A percentile compares a stretch with the other conserved stretches of the same genome.
Conservation (phyloP, 208 protist genomes). For the Acanthamoeba lenticulata region DNA sequence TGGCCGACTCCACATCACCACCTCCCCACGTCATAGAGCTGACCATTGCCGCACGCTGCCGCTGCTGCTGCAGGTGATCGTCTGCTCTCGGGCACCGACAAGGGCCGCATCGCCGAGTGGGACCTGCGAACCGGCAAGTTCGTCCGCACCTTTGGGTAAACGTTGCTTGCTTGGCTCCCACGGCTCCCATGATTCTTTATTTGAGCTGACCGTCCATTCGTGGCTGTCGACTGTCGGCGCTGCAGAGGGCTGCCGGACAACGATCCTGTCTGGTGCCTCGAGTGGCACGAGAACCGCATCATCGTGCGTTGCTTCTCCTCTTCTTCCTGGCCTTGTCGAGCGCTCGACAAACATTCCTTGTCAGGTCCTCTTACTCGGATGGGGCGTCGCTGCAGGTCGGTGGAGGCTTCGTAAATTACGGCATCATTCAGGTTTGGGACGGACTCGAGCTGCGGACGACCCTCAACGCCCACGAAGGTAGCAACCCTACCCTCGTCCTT, state of each 20-base stretch:
- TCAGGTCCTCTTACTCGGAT: too few species aligned
- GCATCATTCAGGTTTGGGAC: constrained; percentile 28
- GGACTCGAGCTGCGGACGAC: background rate
- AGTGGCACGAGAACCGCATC: background rate
- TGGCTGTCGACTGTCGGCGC: background rate
- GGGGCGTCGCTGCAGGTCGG: background rate
- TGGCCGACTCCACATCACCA: background rate
- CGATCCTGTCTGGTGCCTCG: constrained; percentile 23
- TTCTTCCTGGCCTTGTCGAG: background rate
- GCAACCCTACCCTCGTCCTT: background rate
- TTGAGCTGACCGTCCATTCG: background rate
- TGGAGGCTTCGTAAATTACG: background rate
- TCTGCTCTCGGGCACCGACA: background rate
- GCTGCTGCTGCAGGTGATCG: background rate
- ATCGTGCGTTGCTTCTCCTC: background rate
- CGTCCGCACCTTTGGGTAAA: background rate
- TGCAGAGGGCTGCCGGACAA: background rate
- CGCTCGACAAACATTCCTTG: background rate
- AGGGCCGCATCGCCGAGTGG: background rate
- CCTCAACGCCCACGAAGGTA: background rate
- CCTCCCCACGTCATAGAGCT: too few species aligned
- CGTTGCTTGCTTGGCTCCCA: background rate
- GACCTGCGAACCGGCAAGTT: constrained; percentile 33
- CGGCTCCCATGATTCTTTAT: background rate
- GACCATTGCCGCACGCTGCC: background rate